Conservation (phyloP, 1,284 basidiomycete genomes). For the Microbotryum lychnidis-dioicae region DNA sequence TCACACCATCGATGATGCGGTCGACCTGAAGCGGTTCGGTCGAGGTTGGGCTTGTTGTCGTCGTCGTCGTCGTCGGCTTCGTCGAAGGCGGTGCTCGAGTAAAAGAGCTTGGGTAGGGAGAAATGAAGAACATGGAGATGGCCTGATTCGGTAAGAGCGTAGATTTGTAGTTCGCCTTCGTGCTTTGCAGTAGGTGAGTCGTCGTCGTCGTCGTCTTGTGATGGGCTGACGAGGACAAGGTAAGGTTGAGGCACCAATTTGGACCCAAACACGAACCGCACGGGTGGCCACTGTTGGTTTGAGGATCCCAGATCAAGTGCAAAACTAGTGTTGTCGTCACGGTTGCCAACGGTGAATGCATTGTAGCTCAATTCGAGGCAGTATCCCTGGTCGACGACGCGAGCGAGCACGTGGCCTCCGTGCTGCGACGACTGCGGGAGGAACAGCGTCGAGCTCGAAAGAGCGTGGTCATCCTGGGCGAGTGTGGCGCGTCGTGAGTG, state of each 20-base stretch:
- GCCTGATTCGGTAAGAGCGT: constrained; percentile 59
- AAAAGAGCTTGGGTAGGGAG: constrained; percentile 44
- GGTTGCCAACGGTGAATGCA: background rate
- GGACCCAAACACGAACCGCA: constrained; percentile 23
- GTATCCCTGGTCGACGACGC: constrained; percentile 22
- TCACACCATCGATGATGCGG: constrained; percentile 11
- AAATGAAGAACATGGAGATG: constrained; percentile 70
- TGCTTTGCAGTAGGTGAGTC: too few relatives aligned
- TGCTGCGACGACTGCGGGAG: background rate
- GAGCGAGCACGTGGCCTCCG: constrained; percentile 11
- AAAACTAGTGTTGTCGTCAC: background rate
- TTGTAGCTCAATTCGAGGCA: constrained; percentile 23
- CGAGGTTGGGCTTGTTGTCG: too few relatives aligned
- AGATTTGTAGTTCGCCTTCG: constrained; percentile 51
- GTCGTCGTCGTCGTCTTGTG: too few relatives aligned
- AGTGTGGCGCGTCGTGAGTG: background rate
- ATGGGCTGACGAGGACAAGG: constrained; percentile 3
- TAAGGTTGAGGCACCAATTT: constrained; percentile 12
- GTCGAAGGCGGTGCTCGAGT: constrained; percentile 1
- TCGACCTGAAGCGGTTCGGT: background rate
- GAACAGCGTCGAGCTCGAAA: constrained; percentile 13
- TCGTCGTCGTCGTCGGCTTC: background rate
- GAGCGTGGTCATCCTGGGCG: constrained; percentile 20
- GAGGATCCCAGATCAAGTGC: background rate
- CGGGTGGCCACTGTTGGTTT: constrained; percentile 5